Evolutionary conservation across 1,139 yeast species (phyloP).

Genomic region (Eremothecium sinecaudum): DNA sequence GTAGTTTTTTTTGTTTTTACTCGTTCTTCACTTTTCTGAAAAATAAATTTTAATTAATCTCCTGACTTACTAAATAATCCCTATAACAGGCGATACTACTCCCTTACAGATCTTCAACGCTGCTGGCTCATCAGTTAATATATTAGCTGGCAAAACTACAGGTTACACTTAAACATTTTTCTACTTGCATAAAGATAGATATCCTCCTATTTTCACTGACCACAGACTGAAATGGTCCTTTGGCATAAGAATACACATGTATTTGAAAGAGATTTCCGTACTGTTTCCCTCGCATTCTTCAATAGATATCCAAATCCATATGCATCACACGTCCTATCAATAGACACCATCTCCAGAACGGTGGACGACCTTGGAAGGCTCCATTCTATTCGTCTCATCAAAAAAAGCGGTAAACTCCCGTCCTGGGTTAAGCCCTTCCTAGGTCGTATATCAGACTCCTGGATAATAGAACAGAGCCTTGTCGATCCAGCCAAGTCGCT

Average conservation of each 20-base stretch:
- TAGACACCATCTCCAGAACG: conserved; percentile 46
- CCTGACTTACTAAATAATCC: no score
- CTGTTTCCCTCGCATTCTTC: conserved; percentile 71
- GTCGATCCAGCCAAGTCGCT: conserved; percentile 54
- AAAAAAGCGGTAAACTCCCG: conserved; percentile 77
- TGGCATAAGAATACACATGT: conserved; percentile 48
- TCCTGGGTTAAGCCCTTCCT: conserved; percentile 68
- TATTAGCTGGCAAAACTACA: no score
- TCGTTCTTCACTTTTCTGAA: no score
- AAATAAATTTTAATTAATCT: no score
- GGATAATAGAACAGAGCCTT: conserved; percentile 75
- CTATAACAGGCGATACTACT: no score
- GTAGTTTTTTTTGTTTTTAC: no score
- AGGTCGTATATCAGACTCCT: conserved; percentile 63
- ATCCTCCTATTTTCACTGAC: no score
- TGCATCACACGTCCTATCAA: conserved; percentile 78
- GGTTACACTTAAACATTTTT: no score
- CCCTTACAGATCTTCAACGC: no score
- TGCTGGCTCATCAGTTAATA: no score
- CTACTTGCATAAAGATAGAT: no score
- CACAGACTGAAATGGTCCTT: conserved; percentile 74
- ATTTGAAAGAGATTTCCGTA: conserved; percentile 57
- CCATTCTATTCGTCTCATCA: conserved; percentile 63
- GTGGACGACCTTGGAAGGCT: conserved; percentile 53
- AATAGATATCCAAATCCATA: conserved; percentile 87